Evolutionary conservation across 1,139 yeast species (phyloP).

Genomic region (Starmera stellimalicola): DNA sequence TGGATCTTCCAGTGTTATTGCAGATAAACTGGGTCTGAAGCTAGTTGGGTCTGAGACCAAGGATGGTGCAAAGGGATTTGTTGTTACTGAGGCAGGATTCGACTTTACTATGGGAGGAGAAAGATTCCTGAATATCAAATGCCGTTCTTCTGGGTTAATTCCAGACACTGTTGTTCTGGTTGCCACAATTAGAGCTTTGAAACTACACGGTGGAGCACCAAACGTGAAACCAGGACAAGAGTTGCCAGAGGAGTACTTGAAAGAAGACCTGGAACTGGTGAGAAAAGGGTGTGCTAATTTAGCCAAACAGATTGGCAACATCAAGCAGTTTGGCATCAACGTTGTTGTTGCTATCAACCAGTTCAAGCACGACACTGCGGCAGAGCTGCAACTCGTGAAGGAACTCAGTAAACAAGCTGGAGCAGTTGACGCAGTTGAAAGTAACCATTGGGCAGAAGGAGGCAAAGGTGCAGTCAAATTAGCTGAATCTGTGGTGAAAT

Average conservation of each 20-base stretch:
- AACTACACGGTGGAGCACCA: slow-evolving; percentile 78
- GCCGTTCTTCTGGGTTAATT: slow-evolving; percentile 62
- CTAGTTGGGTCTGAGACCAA: slow-evolving; percentile 43
- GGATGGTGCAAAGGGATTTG: slow-evolving; percentile 43
- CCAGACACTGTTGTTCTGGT: slow-evolving; percentile 73
- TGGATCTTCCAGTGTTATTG: slow-evolving; percentile 76
- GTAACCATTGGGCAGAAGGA: slow-evolving; percentile 79
- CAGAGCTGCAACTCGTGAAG: slow-evolving; percentile 56
- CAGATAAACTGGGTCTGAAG: slow-evolving; percentile 66
- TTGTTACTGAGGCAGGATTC: slow-evolving; percentile 79
- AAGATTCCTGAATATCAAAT: slow-evolving; percentile 71
- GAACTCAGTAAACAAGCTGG: slow-evolving; percentile 62
- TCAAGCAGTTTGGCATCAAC: slow-evolving; percentile 62
- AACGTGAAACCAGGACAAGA: slow-evolving; percentile 77
- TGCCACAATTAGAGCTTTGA: slow-evolving; percentile 73
- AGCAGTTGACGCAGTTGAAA: slow-evolving; percentile 64
- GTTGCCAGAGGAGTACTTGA: slow-evolving; percentile 55
- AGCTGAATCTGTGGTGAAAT: slow-evolving; percentile 61
- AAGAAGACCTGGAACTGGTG: slow-evolving; percentile 59
- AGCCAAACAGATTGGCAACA: slow-evolving; percentile 67
- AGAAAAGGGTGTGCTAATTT: slow-evolving; percentile 60
- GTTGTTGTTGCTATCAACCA: slow-evolving; percentile 76
- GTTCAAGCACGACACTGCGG: slow-evolving; percentile 61
- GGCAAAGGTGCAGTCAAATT: slow-evolving; percentile 64
- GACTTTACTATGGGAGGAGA: slow-evolving; percentile 90